Percentiles rank a stretch among this genome's conserved stretches.
phyloP scores from a whole-genome alignment of 495 filamentous ascomycete species.

The Neurospora pannonica region DNA sequence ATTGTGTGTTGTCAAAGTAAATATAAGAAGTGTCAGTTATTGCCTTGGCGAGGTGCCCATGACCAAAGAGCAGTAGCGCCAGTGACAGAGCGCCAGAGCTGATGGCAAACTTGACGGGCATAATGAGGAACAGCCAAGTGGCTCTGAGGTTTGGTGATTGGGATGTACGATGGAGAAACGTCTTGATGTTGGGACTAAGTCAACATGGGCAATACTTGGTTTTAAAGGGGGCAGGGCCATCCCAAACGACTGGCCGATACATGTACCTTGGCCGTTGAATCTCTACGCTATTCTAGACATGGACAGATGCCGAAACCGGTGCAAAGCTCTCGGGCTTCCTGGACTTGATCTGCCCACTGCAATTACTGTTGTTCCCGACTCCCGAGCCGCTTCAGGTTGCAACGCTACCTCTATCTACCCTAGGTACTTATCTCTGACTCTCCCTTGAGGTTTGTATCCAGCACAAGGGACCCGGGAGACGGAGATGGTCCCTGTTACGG shows the following conservation, averaged over 20 bases:
- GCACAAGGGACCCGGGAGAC: neutral
- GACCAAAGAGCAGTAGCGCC: neutral
- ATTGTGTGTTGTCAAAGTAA: neutral
- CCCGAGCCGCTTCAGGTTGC: neutral
- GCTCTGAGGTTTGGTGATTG: neutral
- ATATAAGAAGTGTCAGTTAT: neutral
- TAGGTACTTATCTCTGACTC: too few relatives aligned
- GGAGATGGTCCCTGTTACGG: too few relatives aligned
- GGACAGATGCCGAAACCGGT: too few relatives aligned
- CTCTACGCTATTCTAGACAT: too few relatives aligned
- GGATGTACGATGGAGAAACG: neutral
- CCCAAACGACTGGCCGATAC: neutral
- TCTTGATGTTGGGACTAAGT: neutral
- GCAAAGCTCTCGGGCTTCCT: too few relatives aligned
- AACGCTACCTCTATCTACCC: neutral
- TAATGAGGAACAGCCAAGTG: neutral
- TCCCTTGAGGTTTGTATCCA: neutral
- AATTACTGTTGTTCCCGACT: too few relatives aligned
- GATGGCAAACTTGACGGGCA: neutral
- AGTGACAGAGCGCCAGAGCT: neutral
- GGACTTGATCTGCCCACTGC: too few relatives aligned
- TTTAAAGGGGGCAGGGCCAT: neutral
- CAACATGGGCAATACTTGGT: neutral
- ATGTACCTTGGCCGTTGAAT: neutral
- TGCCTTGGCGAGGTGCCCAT: neutral